These are phyloP conservation scores for Citrus sinensis DNA, from an alignment of 345 rosid genomes.

Conservation along the genomic window DVS_A1.0 CM039163.1:6495001-6495500, in stretches of 20 bases:
- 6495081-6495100: not conserved
- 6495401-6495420: not conserved
- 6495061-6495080: not conserved
- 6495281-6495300: constrained; percentile 5
- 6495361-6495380: constrained; percentile 25
- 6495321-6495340: not conserved
- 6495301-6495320: constrained; percentile 9
- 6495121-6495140: not conserved
- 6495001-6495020: too few relatives aligned
- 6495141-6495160: not conserved
- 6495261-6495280: constrained; percentile 6
- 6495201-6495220: not conserved
- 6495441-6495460: constrained; percentile 61
- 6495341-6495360: not conserved
- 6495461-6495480: constrained; percentile 48
- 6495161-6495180: not conserved
- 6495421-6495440: constrained; percentile 18
- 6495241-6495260: constrained; percentile 1
- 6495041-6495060: too few relatives aligned
- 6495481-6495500: constrained; percentile 52
- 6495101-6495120: not conserved
- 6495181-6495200: not conserved
- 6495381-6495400: constrained; percentile 36
- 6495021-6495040: too few relatives aligned
- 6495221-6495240: not conserved